Percentiles rank a stretch among this genome's conserved stretches.
Conservation (phyloP, 257 asterid genomes). For the Lantana camara region DNA sequence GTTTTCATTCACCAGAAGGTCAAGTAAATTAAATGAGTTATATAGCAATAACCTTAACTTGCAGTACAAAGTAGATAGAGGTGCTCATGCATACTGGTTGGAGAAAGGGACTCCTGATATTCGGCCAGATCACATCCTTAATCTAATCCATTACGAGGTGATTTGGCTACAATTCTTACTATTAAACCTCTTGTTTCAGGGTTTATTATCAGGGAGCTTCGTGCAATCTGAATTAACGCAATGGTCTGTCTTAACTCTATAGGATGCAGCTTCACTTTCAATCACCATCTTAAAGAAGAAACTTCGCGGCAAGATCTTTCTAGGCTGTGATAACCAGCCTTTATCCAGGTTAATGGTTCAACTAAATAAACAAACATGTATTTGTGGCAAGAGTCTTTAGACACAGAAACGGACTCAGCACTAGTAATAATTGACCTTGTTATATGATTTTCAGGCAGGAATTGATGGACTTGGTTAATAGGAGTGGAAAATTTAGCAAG, state of each 20-base stretch:
- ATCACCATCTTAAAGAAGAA: slow-evolving; percentile 69
- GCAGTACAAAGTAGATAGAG: slow-evolving; percentile 78
- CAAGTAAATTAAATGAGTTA: slow-evolving; percentile 14
- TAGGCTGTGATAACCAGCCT: slow-evolving; percentile 93
- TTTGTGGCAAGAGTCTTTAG: not conserved
- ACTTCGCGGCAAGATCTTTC: slow-evolving; percentile 57
- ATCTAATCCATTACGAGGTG: slow-evolving; percentile 95
- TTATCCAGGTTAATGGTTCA: slow-evolving; percentile 60
- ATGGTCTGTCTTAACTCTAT: slow-evolving; percentile 19
- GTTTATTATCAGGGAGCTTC: not conserved
- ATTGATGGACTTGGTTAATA: slow-evolving; percentile 71
- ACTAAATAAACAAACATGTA: not conserved
- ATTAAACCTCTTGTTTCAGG: not conserved
- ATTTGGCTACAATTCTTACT: not conserved
- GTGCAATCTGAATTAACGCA: slow-evolving; percentile 1
- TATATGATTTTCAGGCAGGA: slow-evolving; percentile 63
- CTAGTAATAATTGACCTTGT: slow-evolving; percentile 9
- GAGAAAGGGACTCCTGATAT: slow-evolving; percentile 66
- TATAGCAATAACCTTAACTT: slow-evolving; percentile 53
- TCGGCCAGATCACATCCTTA: slow-evolving; percentile 95
- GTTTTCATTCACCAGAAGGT: slow-evolving; percentile 5
- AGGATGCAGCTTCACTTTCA: slow-evolving; percentile 95
- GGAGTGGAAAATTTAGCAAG: slow-evolving; percentile 70
- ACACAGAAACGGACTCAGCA: not conserved
- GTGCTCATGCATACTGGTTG: slow-evolving; percentile 88